Percentiles rank a stretch among this genome's conserved stretches.
These are phyloP conservation scores for Myriosclerotinia scirpicola DNA, from an alignment of 2,329 filamentous ascomycete genomes.

Conservation along the genomic window DNA sequence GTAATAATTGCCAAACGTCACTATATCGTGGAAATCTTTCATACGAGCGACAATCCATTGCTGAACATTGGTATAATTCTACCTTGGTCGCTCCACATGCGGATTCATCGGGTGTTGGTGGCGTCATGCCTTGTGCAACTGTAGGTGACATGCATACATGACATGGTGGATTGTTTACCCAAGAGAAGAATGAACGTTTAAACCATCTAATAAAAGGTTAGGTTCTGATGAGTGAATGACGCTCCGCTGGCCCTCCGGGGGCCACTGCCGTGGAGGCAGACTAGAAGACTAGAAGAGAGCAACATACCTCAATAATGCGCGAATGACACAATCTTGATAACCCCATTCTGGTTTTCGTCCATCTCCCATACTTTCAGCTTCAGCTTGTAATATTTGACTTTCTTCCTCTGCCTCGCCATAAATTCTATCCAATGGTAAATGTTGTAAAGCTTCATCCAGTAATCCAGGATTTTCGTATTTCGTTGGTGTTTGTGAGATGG, in stretches of 20 bases:
- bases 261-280: no score
- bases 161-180: slow-evolving; percentile 94
- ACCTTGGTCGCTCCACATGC: slow-evolving; percentile 85
- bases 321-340: slow-evolving; percentile 94
- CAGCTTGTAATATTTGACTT: slow-evolving; percentile 79
- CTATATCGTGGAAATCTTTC: slow-evolving; percentile 94
- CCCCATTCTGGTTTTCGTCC: slow-evolving; percentile 86
- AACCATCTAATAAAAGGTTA: slow-evolving; percentile 71
- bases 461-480: slow-evolving; percentile 97
- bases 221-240: no score
- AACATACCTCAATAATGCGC: slow-evolving; percentile 75
- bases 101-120: slow-evolving; percentile 83
- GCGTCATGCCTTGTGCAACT: slow-evolving; percentile 76
- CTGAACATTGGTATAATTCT: slow-evolving; percentile 86
- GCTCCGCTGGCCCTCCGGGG: no score
- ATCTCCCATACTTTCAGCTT: slow-evolving; percentile 83
- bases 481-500: slow-evolving; percentile 81
- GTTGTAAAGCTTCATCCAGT: slow-evolving; percentile 84
- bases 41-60: slow-evolving; percentile 69
- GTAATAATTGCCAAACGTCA: slow-evolving; percentile 88
- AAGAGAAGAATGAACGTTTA: slow-evolving; percentile 90
- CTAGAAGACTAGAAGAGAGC: slow-evolving; percentile 1
- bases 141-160: slow-evolving; percentile 79
- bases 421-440: slow-evolving; percentile 84
- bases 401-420: slow-evolving; percentile 95